A percentile compares a stretch with the other conserved stretches of the same genome.
These are phyloP conservation scores for Botrytis sinoallii DNA, from an alignment of 2,329 filamentous ascomycete species.

Conservation along the genomic window DNA sequence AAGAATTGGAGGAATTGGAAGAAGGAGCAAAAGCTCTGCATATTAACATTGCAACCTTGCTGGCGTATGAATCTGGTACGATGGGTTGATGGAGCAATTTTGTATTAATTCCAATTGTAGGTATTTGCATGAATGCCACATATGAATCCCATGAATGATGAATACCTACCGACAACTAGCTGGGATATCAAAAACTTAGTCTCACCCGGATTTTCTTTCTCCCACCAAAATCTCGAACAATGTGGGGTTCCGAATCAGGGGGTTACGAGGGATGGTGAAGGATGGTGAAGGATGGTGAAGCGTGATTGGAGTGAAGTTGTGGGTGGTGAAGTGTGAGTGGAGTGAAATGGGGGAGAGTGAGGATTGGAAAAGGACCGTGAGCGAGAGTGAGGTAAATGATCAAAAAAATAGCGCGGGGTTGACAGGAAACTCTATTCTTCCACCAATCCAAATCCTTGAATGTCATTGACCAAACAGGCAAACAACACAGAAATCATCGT, in stretches of 20 bases:
- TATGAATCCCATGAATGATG: not conserved
- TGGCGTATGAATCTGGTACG: no score
- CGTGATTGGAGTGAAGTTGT: not conserved
- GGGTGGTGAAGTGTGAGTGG: not conserved
- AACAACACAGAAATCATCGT: constrained; percentile 10
- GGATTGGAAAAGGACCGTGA: not conserved
- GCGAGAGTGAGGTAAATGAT: not conserved
- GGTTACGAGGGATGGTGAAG: not conserved
- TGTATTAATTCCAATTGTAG: not conserved
- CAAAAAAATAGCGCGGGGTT: constrained; percentile 14
- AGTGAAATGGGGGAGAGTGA: not conserved
- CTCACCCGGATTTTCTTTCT: constrained; percentile 11
- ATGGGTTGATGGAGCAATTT: not conserved
- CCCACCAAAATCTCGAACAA: not conserved
- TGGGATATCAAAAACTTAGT: not conserved
- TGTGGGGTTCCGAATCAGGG: not conserved
- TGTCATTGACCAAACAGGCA: not conserved
- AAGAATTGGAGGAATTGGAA: not conserved
- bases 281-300: no score
- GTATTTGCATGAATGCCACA: not conserved
- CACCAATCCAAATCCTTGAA: constrained; percentile 9
- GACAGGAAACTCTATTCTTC: constrained; percentile 9
- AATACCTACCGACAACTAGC: no score
- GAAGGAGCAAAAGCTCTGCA: not conserved
- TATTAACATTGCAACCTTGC: not conserved